A percentile compares a stretch with the other conserved stretches of the same genome.
Conservation (phyloP, 805 yeast species). For the Pichia phayaonensis region DNA sequence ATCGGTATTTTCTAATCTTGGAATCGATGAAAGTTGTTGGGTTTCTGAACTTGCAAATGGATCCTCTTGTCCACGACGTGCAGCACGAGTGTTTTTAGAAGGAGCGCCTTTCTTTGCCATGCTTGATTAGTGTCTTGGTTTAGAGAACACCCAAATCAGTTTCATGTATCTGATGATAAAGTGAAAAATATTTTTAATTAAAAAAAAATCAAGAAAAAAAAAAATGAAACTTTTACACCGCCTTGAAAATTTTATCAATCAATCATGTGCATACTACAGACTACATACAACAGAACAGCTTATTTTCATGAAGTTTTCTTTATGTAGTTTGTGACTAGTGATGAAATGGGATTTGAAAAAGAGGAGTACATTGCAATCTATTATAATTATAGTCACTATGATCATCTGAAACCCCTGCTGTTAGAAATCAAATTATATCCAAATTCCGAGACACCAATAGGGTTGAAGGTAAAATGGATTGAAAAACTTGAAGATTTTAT, state of each 20-base stretch:
- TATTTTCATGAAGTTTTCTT: too few species aligned
- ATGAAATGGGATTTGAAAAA: not conserved
- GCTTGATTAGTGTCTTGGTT: not conserved
- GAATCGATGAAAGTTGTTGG: constrained; percentile 42
- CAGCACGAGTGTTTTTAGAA: constrained; percentile 69
- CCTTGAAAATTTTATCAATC: not conserved
- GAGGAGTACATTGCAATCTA: constrained; percentile 1
- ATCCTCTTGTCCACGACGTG: constrained; percentile 56
- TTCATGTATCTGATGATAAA: too few species aligned
- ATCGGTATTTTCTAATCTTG: constrained; percentile 55
- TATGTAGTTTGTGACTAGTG: too few species aligned
- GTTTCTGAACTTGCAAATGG: constrained; percentile 29
- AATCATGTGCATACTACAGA: too few species aligned
- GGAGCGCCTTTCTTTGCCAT: constrained; percentile 24
- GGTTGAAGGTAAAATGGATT: constrained; percentile 4
- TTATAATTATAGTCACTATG: constrained; percentile 3
- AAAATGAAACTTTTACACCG: not conserved
- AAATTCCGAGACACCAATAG: not conserved
- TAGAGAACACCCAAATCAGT: too few species aligned
- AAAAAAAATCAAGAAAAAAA: not conserved
- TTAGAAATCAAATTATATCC: not conserved
- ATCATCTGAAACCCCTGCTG: constrained; percentile 6
- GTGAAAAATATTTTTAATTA: not conserved
- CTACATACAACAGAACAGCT: too few species aligned
- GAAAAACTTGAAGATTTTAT: constrained; percentile 6